Conservation (phyloP, 176 grass and related monocot species). For the Lolium multiflorum region DNA sequence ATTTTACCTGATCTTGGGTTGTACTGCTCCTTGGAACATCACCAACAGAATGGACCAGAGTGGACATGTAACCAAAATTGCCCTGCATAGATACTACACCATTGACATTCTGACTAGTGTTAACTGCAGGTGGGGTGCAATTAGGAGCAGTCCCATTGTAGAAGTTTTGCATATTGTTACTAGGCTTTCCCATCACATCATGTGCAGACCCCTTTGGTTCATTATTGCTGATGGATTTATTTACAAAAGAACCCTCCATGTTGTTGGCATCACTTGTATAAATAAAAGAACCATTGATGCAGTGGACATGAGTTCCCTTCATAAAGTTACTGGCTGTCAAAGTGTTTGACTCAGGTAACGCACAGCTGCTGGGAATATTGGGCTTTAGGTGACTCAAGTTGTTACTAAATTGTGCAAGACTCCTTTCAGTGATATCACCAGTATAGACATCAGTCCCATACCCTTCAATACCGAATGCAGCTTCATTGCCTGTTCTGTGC, state of each 20-base stretch:
- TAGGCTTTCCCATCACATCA: slow-evolving; percentile 56
- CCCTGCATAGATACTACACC: slow-evolving; percentile 48
- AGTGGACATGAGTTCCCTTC: slow-evolving; percentile 45
- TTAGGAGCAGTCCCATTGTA: slow-evolving; percentile 44
- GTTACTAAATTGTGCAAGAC: slow-evolving; percentile 49
- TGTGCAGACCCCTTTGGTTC: slow-evolving; percentile 44
- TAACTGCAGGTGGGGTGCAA: slow-evolving; percentile 38
- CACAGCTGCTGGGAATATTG: slow-evolving; percentile 31
- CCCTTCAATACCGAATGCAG: slow-evolving; percentile 31
- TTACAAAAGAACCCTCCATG: slow-evolving; percentile 47
- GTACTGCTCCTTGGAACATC: slow-evolving; percentile 57
- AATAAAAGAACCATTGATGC: slow-evolving; percentile 45
- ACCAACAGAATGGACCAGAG: slow-evolving; percentile 62
- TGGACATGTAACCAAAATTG: slow-evolving; percentile 55
- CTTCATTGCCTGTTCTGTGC: slow-evolving; percentile 47
- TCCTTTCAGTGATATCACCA: slow-evolving; percentile 39
- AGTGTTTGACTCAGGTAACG: slow-evolving; percentile 40
- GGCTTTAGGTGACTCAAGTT: slow-evolving; percentile 47
- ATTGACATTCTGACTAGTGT: slow-evolving; percentile 49
- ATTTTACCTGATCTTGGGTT: slow-evolving; percentile 83
- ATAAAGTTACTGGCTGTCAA: slow-evolving; percentile 37
- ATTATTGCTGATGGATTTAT: slow-evolving; percentile 48
- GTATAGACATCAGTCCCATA: slow-evolving; percentile 41
- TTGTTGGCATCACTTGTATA: slow-evolving; percentile 51
- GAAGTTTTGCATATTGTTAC: slow-evolving; percentile 51